A percentile compares a stretch with the other conserved stretches of the same genome.
phyloP scores from a whole-genome alignment of 176 grass and related monocot genomes.

The Aegilops sharonensis region DNA sequence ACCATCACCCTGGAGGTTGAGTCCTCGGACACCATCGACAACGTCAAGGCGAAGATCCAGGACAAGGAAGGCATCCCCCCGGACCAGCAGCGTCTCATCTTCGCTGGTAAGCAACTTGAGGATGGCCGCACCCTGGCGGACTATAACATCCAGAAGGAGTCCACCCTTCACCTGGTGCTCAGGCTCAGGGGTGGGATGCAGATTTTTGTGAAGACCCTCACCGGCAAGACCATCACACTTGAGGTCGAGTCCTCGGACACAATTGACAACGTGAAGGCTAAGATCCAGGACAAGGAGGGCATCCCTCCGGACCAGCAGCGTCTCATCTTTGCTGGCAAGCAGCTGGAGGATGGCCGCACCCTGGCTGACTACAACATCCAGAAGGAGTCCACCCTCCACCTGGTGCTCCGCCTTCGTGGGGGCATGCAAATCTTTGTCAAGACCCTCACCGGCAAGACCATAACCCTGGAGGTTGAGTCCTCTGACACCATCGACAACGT shows the following conservation, averaged over 20 bases:
- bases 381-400: conserved; percentile 63
- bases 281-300: conserved; percentile 82
- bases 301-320: conserved; percentile 72
- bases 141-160: conserved; percentile 85
- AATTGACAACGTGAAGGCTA: conserved; percentile 70
- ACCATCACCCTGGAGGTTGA: conserved; percentile 77
- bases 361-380: conserved; percentile 58
- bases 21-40: conserved; percentile 61
- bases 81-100: conserved; percentile 73
- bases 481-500: conserved; percentile 71
- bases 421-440: conserved; percentile 70
- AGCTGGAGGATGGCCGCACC: conserved; percentile 60
- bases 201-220: conserved; percentile 70
- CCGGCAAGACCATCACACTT: conserved; percentile 65
- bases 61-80: conserved; percentile 89
- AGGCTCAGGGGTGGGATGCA: conserved; percentile 43
- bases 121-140: conserved; percentile 61
- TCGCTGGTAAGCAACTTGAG: conserved; percentile 60
- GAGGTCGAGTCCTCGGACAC: conserved; percentile 58
- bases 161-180: conserved; percentile 59
- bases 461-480: conserved; percentile 54
- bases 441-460: conserved; percentile 73
- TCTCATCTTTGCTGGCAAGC: conserved; percentile 61
- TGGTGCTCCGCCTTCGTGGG: conserved; percentile 40
- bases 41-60: conserved; percentile 77